phyloP scores from a whole-genome alignment of 306 rosid species.

The Prunus mume region DNA sequence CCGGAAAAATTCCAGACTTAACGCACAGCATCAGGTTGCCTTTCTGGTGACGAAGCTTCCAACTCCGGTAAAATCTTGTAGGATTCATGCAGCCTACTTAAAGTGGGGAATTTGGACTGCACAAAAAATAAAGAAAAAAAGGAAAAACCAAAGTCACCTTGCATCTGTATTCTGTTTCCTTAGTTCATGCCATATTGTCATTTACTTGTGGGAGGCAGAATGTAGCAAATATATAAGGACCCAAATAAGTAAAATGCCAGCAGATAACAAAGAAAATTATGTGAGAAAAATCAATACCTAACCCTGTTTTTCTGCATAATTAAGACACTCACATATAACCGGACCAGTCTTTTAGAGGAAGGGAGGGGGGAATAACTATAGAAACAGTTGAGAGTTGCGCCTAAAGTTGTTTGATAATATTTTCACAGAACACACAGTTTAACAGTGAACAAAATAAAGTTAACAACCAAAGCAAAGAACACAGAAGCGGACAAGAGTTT shows the following conservation, averaged over 20 bases:
- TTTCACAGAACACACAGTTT: not conserved
- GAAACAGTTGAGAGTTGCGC: not conserved
- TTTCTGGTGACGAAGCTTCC: slow-evolving; percentile 41
- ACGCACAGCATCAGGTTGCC: slow-evolving; percentile 39
- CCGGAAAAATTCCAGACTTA: not conserved
- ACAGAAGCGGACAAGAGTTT: slow-evolving; percentile 10
- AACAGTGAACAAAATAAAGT: not conserved
- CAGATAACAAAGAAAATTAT: not conserved
- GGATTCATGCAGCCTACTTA: slow-evolving; percentile 40
- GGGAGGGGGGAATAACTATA: not conserved
- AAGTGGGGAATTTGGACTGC: slow-evolving; percentile 45
- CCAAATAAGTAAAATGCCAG: not conserved
- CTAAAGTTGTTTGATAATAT: not conserved
- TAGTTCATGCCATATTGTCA: too few relatives aligned
- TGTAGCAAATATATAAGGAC: not conserved
- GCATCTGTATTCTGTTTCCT: not conserved
- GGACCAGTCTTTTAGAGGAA: not conserved
- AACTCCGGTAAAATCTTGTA: slow-evolving; percentile 40
- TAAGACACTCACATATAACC: not conserved
- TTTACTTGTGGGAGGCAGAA: too few relatives aligned
- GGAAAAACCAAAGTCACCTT: too few relatives aligned
- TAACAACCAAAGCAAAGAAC: not conserved
- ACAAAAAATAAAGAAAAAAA: not conserved
- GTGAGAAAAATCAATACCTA: not conserved
- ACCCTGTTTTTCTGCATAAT: not conserved